A percentile compares a stretch with the other conserved stretches of the same genome.
phyloP scores from a whole-genome alignment of 2,329 filamentous ascomycete genomes.

The Peltaster fructicola region DNA sequence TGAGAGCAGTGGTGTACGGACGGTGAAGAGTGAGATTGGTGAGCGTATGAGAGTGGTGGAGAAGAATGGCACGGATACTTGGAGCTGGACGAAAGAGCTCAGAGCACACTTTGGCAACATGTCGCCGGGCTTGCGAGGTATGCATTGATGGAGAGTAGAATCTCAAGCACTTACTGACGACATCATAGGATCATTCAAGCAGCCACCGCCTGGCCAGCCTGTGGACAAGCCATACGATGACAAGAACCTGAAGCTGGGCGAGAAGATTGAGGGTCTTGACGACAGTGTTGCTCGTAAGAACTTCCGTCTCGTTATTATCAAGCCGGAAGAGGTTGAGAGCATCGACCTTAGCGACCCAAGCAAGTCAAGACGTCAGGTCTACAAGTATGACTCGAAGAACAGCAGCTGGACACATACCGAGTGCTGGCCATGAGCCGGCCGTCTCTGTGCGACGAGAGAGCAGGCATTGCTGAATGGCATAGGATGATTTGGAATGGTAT shows the following conservation, averaged over 20 bases:
- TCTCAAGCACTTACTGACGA: slow-evolving; percentile 4
- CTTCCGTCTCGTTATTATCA: slow-evolving; percentile 77
- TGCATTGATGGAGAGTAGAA: slow-evolving; percentile 4
- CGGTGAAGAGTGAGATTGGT: slow-evolving; percentile 42
- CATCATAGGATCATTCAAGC: slow-evolving; percentile 43
- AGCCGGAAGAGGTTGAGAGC: slow-evolving; percentile 59
- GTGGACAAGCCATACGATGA: slow-evolving; percentile 28
- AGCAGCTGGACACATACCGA: slow-evolving; percentile 50
- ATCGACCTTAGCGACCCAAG: slow-evolving; percentile 53
- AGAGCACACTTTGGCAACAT: slow-evolving; percentile 83
- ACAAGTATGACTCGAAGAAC: slow-evolving; percentile 38
- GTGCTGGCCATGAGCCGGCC: slow-evolving; percentile 44
- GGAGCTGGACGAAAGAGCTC: slow-evolving; percentile 66
- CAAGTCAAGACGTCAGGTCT: slow-evolving; percentile 46
- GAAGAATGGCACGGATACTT: slow-evolving; percentile 31
- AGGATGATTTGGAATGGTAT: too few species aligned
- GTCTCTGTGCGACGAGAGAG: too few species aligned
- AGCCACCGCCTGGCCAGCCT: slow-evolving; percentile 32
- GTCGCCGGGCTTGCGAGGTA: slow-evolving; percentile 59
- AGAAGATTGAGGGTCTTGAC: slow-evolving; percentile 52
- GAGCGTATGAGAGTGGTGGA: slow-evolving; percentile 43
- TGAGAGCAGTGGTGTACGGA: slow-evolving; percentile 35
- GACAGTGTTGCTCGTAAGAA: slow-evolving; percentile 55
- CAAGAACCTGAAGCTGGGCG: slow-evolving; percentile 31
- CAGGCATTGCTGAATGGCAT: too few species aligned